Evolutionary conservation across 805 yeast genomes (phyloP).

Genomic region (Wickerhamiella kazuoi): DNA sequence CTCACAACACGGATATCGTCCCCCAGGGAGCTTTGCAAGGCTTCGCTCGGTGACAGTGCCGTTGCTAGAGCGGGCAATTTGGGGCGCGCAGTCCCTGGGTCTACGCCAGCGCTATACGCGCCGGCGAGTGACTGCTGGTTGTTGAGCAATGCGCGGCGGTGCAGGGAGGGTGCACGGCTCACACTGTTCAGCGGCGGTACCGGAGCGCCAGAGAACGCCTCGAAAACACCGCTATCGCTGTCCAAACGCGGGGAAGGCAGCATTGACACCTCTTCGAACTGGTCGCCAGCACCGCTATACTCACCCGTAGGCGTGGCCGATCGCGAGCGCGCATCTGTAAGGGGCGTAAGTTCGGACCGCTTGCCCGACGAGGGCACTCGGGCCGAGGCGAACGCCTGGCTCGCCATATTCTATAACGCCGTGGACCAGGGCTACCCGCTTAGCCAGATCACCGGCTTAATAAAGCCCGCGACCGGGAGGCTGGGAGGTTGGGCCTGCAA

Average conservation of each 20-base stretch:
- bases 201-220: constrained; percentile 2
- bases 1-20: neutral
- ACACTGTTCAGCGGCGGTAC: neutral
- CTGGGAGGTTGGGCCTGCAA: too few relatives aligned
- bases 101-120: too few relatives aligned
- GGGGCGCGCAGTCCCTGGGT: too few relatives aligned
- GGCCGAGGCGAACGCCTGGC: too few relatives aligned
- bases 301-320: neutral
- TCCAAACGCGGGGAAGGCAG: constrained; percentile 6
- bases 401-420: too few relatives aligned
- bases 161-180: constrained; percentile 3
- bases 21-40: neutral
- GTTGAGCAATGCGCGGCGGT: constrained; percentile 1
- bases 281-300: too few relatives aligned
- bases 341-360: too few relatives aligned
- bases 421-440: too few relatives aligned
- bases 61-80: too few relatives aligned
- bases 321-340: neutral
- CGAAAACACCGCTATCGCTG: constrained; percentile 4
- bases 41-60: neutral
- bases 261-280: constrained; percentile 3
- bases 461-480: too few relatives aligned
- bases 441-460: too few relatives aligned
- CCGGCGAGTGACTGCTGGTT: neutral
- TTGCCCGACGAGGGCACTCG: too few relatives aligned